Conservation (phyloP, 2,329 filamentous ascomycete genomes). For the Cryoendolithus antarcticus region DNA sequence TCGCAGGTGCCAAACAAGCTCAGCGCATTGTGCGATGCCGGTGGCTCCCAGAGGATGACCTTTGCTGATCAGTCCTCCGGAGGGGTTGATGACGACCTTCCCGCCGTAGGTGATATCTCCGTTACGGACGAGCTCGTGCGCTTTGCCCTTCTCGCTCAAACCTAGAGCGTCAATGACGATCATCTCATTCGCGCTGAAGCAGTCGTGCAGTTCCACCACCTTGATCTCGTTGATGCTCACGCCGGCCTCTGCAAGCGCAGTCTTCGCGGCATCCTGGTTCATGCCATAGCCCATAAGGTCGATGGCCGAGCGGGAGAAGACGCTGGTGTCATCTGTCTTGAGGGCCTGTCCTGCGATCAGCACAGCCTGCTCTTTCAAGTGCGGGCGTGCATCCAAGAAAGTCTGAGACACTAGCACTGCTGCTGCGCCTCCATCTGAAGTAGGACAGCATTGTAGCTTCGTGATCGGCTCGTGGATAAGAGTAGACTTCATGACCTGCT, state of each 20-base stretch:
- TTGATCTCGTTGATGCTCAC: conserved; percentile 55
- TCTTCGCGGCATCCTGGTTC: conserved; percentile 56
- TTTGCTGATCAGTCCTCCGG: conserved; percentile 88
- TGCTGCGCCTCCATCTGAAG: conserved; percentile 82
- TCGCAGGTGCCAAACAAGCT: conserved; percentile 87
- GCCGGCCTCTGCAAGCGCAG: conserved; percentile 63
- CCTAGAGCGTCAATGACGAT: conserved; percentile 77
- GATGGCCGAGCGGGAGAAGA: conserved; percentile 72
- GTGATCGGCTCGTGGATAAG: conserved; percentile 80
- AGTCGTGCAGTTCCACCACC: conserved; percentile 90
- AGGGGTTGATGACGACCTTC: conserved; percentile 76
- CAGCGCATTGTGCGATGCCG: conserved; percentile 89
- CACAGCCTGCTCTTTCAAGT: conserved; percentile 72
- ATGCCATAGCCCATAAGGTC: conserved; percentile 85
- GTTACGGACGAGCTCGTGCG: conserved; percentile 75
- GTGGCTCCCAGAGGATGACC: conserved; percentile 89
- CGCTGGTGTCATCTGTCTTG: conserved; percentile 66
- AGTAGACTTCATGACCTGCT: conserved; percentile 63
- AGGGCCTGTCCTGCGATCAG: conserved; percentile 79
- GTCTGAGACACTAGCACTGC: conserved; percentile 78
- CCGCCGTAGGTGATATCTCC: conserved; percentile 90
- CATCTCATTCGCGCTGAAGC: conserved; percentile 94
- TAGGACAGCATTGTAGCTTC: conserved; percentile 97
- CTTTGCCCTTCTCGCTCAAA: conserved; percentile 63
- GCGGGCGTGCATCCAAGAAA: conserved; percentile 75